Evolutionary conservation across 1,284 basidiomycete species (phyloP), one percentile per base, ranked within the genome.

Genomic region (Anthracocystis walkeri): DNA sequence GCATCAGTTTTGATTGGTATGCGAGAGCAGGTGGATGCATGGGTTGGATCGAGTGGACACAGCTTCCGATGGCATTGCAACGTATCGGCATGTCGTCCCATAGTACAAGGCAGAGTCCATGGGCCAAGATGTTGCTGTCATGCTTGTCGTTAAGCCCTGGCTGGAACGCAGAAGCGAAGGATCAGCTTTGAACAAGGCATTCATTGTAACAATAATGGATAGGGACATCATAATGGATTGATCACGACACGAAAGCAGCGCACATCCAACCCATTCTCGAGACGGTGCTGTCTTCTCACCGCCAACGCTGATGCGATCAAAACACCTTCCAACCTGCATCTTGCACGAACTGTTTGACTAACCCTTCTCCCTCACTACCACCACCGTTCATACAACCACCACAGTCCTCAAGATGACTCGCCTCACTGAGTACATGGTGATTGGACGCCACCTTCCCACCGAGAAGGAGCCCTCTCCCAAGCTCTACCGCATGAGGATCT

Each of bases 401-500:
- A 64, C 65, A 75, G 68, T 75, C 73, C 59, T 76, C 74, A 76
- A 76, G 74, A 76, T 76, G 74, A 67, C 72, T 62, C 60, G 74
- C 65, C 69, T 88, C 87, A 87, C 86, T 83, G 96, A 99, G 90
- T 98, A 90, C 89, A 94, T 97, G 88, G 93, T 99, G 87, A 93
- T 99, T 81, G 97, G 97, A 80, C 94, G 96, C 86, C 95, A 96
- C 87, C 89, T 98, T 85, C 96, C 96, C 85, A 95, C 95, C 66
- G 94, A 95, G 89, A 87, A 90, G 79, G 93, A 97, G 82, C 93
- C 94, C 66, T 92, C 90, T 77, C 96, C 96, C 78, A 97, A 98
- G 89, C 93, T 94, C 87, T 98, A 93, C 90, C 93, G 97, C 85
- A 99, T 99, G 96, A 92, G 96, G 87, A 97, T 99, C 87, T 99